These are phyloP conservation scores for Cytospora mali DNA, from an alignment of 2,329 filamentous ascomycete genomes.

Conservation along the genomic window DNA sequence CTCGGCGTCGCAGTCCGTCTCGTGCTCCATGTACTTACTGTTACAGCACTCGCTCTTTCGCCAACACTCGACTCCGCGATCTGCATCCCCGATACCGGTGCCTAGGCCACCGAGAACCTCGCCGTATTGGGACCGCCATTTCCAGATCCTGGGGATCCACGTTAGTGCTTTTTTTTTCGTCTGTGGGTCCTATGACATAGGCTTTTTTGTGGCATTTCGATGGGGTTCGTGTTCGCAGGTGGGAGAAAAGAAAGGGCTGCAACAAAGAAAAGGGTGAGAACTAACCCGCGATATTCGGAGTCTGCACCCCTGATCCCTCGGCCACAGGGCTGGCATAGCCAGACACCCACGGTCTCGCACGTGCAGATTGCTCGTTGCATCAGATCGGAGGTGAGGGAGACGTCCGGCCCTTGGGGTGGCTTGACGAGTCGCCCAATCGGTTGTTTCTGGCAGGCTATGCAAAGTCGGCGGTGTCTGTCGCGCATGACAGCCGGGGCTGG, in stretches of 20 bases:
- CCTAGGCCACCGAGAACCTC: conserved; percentile 79
- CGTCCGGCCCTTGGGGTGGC: conserved; percentile 46
- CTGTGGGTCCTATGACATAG: conserved; percentile 12
- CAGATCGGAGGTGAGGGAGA: conserved; percentile 54
- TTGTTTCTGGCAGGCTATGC: conserved; percentile 71
- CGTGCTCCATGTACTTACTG: conserved; percentile 75
- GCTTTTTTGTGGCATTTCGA: not conserved
- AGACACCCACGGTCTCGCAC: conserved; percentile 61
- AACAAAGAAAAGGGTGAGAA: conserved; percentile 22
- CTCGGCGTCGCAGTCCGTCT: conserved; percentile 83
- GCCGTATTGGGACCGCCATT: conserved; percentile 84
- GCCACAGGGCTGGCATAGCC: conserved; percentile 86
- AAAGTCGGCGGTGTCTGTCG: conserved; percentile 80
- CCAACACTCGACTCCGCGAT: conserved; percentile 86
- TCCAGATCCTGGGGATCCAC: conserved; percentile 67
- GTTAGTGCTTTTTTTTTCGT: conserved; percentile 14
- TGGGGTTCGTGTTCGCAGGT: conserved; percentile 1
- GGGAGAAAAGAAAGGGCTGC: not conserved
- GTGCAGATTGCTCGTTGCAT: conserved; percentile 60
- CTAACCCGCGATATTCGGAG: conserved; percentile 59
- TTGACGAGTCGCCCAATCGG: conserved; percentile 62
- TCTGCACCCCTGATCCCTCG: conserved; percentile 66
- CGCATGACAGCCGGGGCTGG: conserved; percentile 68
- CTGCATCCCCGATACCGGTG: conserved; percentile 84
- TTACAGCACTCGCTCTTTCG: conserved; percentile 77